Conservation (phyloP, 371 early-diverging fungal genomes). For the Haplosporangium sp. region DNA sequence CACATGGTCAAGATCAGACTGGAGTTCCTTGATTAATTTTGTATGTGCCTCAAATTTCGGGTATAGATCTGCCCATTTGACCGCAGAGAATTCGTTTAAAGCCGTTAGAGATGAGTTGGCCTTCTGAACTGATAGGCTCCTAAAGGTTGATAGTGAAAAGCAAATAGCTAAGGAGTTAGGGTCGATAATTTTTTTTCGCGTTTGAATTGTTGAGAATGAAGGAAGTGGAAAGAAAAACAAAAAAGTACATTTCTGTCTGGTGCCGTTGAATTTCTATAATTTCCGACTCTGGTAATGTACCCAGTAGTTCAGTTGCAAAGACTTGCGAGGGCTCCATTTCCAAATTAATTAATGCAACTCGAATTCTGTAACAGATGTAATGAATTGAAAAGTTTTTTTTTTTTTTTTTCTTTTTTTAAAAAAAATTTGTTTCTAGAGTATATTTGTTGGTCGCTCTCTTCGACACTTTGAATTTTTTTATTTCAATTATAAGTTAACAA, state of each 20-base stretch:
- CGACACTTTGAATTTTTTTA: too few relatives aligned
- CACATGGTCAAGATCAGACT: conserved; percentile 41
- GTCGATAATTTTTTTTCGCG: too few relatives aligned
- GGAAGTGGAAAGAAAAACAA: background rate
- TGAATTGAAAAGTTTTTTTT: background rate
- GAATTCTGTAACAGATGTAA: background rate
- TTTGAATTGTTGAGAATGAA: too few relatives aligned
- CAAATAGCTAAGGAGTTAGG: too few relatives aligned
- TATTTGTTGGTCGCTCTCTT: background rate
- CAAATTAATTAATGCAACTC: background rate
- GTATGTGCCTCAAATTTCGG: conserved; percentile 51
- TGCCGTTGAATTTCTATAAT: conserved; percentile 45
- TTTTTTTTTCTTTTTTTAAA: background rate
- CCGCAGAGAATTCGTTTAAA: conserved; percentile 49
- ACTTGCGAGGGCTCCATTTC: conserved; percentile 42
- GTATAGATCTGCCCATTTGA: conserved; percentile 48
- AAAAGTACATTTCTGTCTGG: conserved; percentile 40
- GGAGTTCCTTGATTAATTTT: conserved; percentile 41
- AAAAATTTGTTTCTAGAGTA: background rate
- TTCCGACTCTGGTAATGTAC: conserved; percentile 39
- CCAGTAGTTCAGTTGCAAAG: conserved; percentile 35
- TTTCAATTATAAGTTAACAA: too few relatives aligned
- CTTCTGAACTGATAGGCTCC: conserved; percentile 38
- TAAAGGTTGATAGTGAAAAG: too few relatives aligned
- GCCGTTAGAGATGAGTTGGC: conserved; percentile 41